These are phyloP conservation scores for Epichloe festucae DNA, from an alignment of 2,329 filamentous ascomycete genomes.

Conservation along the genomic window DNA sequence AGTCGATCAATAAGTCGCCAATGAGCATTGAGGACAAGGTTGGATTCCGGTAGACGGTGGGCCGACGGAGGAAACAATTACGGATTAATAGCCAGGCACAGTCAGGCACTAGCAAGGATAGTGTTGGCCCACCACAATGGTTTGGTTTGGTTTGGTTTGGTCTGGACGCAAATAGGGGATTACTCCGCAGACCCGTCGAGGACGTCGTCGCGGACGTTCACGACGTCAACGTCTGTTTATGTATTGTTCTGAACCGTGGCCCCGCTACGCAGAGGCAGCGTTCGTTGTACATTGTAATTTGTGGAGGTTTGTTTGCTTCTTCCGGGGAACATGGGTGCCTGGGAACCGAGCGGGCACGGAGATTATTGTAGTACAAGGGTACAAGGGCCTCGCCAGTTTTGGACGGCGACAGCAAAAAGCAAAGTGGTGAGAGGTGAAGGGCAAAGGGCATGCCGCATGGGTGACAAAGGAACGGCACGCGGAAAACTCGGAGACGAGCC, in stretches of 20 bases:
- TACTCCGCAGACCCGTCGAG: too few species aligned
- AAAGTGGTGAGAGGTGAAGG: not conserved
- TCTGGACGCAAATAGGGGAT: too few species aligned
- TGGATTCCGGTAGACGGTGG: not conserved
- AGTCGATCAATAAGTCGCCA: too few species aligned
- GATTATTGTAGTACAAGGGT: too few species aligned
- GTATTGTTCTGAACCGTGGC: too few species aligned
- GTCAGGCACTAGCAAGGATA: not conserved
- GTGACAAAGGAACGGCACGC: not conserved
- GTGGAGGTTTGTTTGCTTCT: not conserved
- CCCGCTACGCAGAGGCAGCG: too few species aligned
- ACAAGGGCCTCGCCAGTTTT: too few species aligned
- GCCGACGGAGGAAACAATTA: not conserved
- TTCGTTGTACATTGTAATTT: too few species aligned
- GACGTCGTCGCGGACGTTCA: too few species aligned
- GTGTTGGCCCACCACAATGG: not conserved
- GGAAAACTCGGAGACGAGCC: not conserved
- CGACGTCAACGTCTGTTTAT: too few species aligned
- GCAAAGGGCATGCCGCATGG: not conserved
- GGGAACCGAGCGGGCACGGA: not conserved
- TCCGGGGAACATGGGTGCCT: conserved; percentile 2
- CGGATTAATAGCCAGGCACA: not conserved
- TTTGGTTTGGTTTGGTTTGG: not conserved
- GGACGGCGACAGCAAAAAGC: not conserved
- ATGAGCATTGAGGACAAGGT: not conserved